Base-by-base conservation (phyloP, 169 alveolate species). In the Plasmodium knowlesi region DNA sequence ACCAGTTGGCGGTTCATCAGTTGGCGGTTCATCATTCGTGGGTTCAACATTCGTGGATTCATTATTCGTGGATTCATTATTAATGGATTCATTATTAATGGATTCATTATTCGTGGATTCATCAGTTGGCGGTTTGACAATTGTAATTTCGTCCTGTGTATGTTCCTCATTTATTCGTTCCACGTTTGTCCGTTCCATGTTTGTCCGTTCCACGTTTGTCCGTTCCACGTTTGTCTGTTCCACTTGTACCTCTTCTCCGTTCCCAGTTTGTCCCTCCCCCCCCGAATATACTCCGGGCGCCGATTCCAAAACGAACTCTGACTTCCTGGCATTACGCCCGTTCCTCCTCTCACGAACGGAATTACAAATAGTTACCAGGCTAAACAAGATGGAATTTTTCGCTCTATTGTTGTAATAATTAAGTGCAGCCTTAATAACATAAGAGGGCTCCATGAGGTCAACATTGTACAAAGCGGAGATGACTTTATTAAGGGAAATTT, bases 401-500 rank as follows among this genome's bases (percentile, higher is more conserved):
- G 5, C 57, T 70, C 93, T 74, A 70, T 85, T 37, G 46, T 85
- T 85, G 71, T 85, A 85, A 54, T 85, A 85, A 76, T 85, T 85
- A 30, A 85, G 22, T 6, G 93, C 19, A 14, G 86, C 25, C 80
- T 85, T 85, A 85, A 85, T 53, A 73, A 85, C 10, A 30, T 85
- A 85, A 50, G 53, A 50, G 32, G 93, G 93, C 25, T 85, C 83
- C 84, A 46, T 85, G 28, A 85, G 39, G 19, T 85, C 71, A 22
- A 85, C 70, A 28, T 85, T 43, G 67, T 85, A 85, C 70, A 85
- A 25, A 16, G 46, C 79, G 39, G 85, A 85, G 43, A 85, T 25
- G 80, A 85, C 72, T 76, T 61, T 85, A 85, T 85, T 85, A 39
- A 85, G 79, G 8, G 93, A 85, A 12, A 72, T 67, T 85, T 85